A percentile compares a stretch with the other conserved stretches of the same genome.
Conservation (phyloP, 345 rosid genomes). For the Hevea brasiliensis region DNA sequence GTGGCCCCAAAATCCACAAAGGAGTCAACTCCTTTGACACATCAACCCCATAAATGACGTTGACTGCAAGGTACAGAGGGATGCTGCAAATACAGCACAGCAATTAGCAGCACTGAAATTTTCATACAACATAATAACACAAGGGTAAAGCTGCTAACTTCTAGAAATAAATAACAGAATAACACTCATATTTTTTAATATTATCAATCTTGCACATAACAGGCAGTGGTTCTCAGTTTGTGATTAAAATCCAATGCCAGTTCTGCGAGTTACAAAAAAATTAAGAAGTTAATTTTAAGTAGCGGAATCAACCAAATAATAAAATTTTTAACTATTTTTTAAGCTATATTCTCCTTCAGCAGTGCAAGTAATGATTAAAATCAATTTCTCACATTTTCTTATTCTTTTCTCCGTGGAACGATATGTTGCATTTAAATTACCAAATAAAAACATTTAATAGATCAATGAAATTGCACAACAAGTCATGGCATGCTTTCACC, state of each 20-base stretch:
- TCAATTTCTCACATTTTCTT: not conserved
- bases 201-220: no score
- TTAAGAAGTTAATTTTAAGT: not conserved
- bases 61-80: slow-evolving; percentile 66
- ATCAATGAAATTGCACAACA: not conserved
- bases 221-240: not conserved
- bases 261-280: slow-evolving; percentile 2
- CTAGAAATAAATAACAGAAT: not conserved
- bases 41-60: slow-evolving; percentile 59
- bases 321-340: not conserved
- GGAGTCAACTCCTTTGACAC: slow-evolving; percentile 84
- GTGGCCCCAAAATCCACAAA: slow-evolving; percentile 80
- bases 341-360: not conserved
- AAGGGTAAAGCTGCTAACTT: not conserved
- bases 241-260: not conserved
- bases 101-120: slow-evolving; percentile 20
- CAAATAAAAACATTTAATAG: not conserved
- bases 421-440: not conserved
- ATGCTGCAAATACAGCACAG: slow-evolving; percentile 46
- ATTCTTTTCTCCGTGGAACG: not conserved
- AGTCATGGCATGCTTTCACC: not conserved
- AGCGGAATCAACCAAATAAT: not conserved
- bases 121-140: not conserved
- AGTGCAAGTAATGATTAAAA: not conserved
- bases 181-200: not conserved